A percentile compares a stretch with the other conserved stretches of the same genome.
Evolutionary conservation across 768 basidiomycete genomes (phyloP).

Genomic region (Mycena polygramma): DNA sequence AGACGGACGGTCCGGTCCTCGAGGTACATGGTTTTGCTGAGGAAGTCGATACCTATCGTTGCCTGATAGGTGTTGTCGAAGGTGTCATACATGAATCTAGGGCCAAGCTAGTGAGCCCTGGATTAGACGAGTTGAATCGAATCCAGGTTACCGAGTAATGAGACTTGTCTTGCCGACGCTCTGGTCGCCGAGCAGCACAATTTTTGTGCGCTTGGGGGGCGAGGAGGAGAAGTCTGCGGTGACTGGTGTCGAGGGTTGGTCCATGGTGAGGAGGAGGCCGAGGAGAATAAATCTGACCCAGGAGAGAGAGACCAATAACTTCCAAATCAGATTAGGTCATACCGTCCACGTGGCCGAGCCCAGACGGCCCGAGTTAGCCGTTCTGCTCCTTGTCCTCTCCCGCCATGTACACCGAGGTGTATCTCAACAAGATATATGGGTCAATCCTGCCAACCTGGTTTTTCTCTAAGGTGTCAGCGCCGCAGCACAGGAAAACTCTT

Average conservation of each 20-base stretch:
- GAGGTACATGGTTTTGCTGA: conserved; percentile 99
- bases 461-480: no score
- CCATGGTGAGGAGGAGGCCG: conserved; percentile 31
- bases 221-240: conserved; percentile 89
- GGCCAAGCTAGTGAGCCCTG: conserved; percentile 24
- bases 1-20: conserved; percentile 98
- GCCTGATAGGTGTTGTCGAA: conserved; percentile 99
- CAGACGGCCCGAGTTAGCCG: no score
- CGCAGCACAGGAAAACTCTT: no score
- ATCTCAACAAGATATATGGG: no score
- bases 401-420: no score
- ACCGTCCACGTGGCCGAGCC: conserved; percentile 23
- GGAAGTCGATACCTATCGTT: conserved; percentile 98
- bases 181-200: conserved; percentile 96
- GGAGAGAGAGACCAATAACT: background rate
- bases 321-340: conserved; percentile 9
- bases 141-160: conserved; percentile 84
- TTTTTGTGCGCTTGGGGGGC: conserved; percentile 95
- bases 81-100: conserved; percentile 98
- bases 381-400: no score
- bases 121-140: conserved; percentile 10
- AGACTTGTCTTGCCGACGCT: conserved; percentile 99
- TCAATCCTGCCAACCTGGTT: no score
- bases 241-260: conserved; percentile 63
- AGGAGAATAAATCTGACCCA: conserved; percentile 21